phyloP scores from a whole-genome alignment of 768 basidiomycete species.

The Russula sp. region DNA sequence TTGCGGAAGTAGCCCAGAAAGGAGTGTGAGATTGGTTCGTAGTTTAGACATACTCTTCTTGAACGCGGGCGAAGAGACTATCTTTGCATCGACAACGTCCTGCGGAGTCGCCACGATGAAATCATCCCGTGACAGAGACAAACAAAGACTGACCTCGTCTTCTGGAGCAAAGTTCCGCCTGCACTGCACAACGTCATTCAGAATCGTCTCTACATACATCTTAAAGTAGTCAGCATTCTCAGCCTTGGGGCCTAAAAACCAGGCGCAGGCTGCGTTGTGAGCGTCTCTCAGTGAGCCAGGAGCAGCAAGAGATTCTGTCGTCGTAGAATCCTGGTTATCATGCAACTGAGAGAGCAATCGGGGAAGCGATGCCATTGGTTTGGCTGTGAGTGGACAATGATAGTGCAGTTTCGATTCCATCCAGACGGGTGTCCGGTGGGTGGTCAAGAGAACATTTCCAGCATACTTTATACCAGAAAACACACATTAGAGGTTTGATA shows the following conservation, averaged over 20 bases:
- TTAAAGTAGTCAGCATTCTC: slow-evolving; percentile 34
- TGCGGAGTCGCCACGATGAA: background rate
- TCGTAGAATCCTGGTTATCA: background rate
- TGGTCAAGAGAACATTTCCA: background rate
- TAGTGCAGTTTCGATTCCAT: background rate
- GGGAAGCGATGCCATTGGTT: slow-evolving; percentile 9
- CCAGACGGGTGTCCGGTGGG: background rate
- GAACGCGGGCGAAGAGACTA: slow-evolving; percentile 24
- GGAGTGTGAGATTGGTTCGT: slow-evolving; percentile 18
- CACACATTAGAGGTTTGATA: background rate
- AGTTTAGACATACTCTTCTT: slow-evolving; percentile 26
- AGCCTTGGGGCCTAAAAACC: slow-evolving; percentile 37
- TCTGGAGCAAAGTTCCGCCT: slow-evolving; percentile 30
- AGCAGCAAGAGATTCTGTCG: background rate
- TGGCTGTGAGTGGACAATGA: background rate
- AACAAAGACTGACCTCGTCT: slow-evolving; percentile 28
- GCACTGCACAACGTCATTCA: slow-evolving; percentile 26
- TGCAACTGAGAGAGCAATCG: background rate
- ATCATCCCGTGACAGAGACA: background rate
- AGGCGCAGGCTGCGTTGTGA: slow-evolving; percentile 32
- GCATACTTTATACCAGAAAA: background rate
- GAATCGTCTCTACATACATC: slow-evolving; percentile 26
- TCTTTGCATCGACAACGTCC: slow-evolving; percentile 26
- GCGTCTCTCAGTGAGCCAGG: slow-evolving; percentile 11
- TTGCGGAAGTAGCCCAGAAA: slow-evolving; percentile 27